Evolutionary conservation across 352 stramenopile species (phyloP).

Genomic region (Globisporangium cystogenes): DNA sequence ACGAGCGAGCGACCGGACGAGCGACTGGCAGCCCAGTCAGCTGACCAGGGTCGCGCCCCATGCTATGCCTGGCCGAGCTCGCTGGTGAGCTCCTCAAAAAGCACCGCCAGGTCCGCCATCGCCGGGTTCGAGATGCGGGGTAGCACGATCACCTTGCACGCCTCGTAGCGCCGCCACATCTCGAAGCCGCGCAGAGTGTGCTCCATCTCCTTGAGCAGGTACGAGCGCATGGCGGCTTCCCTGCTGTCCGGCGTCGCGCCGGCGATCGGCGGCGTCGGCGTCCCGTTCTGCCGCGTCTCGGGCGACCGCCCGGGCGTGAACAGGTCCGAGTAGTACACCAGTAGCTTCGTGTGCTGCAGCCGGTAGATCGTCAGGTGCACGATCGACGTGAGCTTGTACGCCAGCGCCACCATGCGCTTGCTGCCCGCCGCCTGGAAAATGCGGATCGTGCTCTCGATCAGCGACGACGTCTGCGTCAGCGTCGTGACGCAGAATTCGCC

Average conservation of each 20-base stretch:
- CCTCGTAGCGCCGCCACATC: slow-evolving; percentile 83
- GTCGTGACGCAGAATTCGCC: slow-evolving; percentile 66
- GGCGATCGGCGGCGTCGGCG: slow-evolving; percentile 59
- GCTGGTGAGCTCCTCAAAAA: slow-evolving; percentile 67
- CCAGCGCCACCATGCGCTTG: slow-evolving; percentile 59
- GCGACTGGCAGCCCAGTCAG: no score
- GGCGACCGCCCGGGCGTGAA: slow-evolving; percentile 73
- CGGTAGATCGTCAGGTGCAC: slow-evolving; percentile 78
- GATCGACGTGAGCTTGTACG: slow-evolving; percentile 80
- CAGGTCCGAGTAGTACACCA: slow-evolving; percentile 74
- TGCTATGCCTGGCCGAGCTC: slow-evolving; percentile 38
- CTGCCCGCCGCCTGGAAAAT: slow-evolving; percentile 55
- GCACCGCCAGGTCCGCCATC: slow-evolving; percentile 52
- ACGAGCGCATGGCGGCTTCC: slow-evolving; percentile 57
- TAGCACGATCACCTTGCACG: slow-evolving; percentile 59
- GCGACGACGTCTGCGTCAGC: slow-evolving; percentile 63
- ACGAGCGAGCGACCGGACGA: no score
- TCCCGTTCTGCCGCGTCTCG: slow-evolving; percentile 61
- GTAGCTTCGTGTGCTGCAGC: slow-evolving; percentile 76
- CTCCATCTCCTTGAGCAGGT: slow-evolving; percentile 83
- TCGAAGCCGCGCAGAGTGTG: slow-evolving; percentile 81
- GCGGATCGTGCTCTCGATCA: slow-evolving; percentile 78
- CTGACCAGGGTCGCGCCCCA: no score
- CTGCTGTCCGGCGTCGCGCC: slow-evolving; percentile 41
- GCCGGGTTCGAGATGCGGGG: slow-evolving; percentile 71